These are phyloP conservation scores for Ajuga reptans DNA, from an alignment of 305 asterid genomes.

Conservation along the genomic window DNA sequence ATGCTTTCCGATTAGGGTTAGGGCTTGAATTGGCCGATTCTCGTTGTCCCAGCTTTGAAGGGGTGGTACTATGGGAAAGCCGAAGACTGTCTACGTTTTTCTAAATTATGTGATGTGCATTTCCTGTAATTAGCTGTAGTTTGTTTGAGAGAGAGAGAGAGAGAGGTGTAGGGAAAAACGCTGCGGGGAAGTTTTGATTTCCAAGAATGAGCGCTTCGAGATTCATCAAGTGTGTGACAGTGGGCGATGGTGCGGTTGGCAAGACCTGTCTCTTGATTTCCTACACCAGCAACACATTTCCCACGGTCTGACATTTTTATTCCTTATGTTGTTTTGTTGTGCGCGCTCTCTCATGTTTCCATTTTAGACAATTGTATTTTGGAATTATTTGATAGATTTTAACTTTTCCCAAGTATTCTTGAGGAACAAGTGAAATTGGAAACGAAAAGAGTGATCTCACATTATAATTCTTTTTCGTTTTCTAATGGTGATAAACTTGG, in stretches of 20 bases:
- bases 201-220: conserved; percentile 47
- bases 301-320: conserved; percentile 36
- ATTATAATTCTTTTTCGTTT: no score
- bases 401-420: not conserved
- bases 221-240: conserved; percentile 54
- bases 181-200: conserved; percentile 3
- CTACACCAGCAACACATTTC: conserved; percentile 48
- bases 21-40: conserved; percentile 21
- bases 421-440: no score
- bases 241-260: conserved; percentile 56
- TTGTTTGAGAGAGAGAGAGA: not conserved
- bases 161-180: not conserved
- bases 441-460: no score
- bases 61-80: conserved; percentile 24
- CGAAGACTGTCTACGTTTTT: conserved; percentile 5
- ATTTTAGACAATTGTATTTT: not conserved
- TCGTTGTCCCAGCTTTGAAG: conserved; percentile 12
- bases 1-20: conserved; percentile 25
- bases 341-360: not conserved
- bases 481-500: not conserved
- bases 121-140: conserved; percentile 20
- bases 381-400: not conserved
- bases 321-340: not conserved
- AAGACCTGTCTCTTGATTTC: conserved; percentile 49
- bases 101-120: conserved; percentile 14